Base-by-base conservation (phyloP, 768 basidiomycete species). In the Mycena haematopus region DNA sequence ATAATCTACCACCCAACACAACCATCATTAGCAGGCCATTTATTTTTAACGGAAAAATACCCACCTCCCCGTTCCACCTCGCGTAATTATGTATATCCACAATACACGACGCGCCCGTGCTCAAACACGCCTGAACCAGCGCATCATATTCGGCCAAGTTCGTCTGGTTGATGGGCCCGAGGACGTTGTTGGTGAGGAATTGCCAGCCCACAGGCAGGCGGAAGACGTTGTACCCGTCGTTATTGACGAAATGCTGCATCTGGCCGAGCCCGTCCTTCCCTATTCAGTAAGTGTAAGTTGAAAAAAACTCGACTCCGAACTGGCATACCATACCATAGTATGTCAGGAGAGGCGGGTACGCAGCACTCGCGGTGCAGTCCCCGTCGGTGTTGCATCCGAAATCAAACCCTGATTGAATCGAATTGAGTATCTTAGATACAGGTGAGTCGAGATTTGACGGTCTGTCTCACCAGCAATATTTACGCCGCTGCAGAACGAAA, bases 131-230 rank as follows among this genome's bases (percentile, higher is more conserved):
- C 71, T 85, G 79, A 21, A 86, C 82, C 25, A 85, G 77, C 19
- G 71, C 75, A 63, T 88, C 81, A 69, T 87, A 87, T 59, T 81
- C 72, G 0, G 73, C 70, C 52, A 87, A 78, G 60, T 82, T 83
- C 10, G 71, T 73, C 19, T 77, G 65, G 71, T 82, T 73, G 33
- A 87, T 65, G 5, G 80, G 79, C 29, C 75, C 78, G 45, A 75
- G 63, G 17, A 77, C 70, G 59, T 75, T 67, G 62, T 76, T 72
- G 0, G 76, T 77, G 46, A 84, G 75, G 71, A 77, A 84, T 65
- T 87, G 87, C 86, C 87, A 88, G 24, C 81, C 82, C 4, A 85
- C 81, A 1, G 87, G 86, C 19, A 87, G 79, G 55, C 87, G 84
- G 78, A 87, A 85, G 13, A 78, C 73, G 59, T 85, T 84, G 78